Evolutionary conservation across 2,329 filamentous ascomycete genomes (phyloP).

Genomic region (Cercospora citrullina): DNA sequence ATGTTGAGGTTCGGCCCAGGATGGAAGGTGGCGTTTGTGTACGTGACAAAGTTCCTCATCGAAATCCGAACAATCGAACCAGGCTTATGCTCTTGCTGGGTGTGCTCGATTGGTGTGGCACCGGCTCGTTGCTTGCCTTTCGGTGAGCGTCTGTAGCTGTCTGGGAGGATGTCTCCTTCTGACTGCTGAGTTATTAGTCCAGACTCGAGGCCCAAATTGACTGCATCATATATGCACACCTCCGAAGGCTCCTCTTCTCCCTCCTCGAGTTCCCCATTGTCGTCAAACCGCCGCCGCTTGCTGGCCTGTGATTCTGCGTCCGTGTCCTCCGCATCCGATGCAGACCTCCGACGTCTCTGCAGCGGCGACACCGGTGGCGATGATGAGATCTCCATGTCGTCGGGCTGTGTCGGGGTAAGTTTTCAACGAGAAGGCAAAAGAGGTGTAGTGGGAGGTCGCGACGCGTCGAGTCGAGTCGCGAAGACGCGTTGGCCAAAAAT

Average conservation of each 20-base stretch:
- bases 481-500: slow-evolving; percentile 8
- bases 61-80: slow-evolving; percentile 88
- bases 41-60: slow-evolving; percentile 89
- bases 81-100: slow-evolving; percentile 53
- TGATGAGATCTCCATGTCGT: slow-evolving; percentile 12
- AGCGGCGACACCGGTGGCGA: slow-evolving; percentile 20
- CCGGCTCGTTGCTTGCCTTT: slow-evolving; percentile 26
- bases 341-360: slow-evolving; percentile 21
- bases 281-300: slow-evolving; percentile 22
- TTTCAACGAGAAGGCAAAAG: not conserved
- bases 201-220: not conserved
- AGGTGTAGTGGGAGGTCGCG: not conserved
- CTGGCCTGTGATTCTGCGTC: slow-evolving; percentile 10
- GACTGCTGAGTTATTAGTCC: slow-evolving; percentile 1
- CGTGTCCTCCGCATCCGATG: slow-evolving; percentile 12
- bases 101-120: slow-evolving; percentile 1
- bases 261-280: slow-evolving; percentile 14
- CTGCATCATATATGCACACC: not conserved
- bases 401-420: slow-evolving; percentile 1
- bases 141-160: slow-evolving; percentile 39
- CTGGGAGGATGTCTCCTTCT: slow-evolving; percentile 34
- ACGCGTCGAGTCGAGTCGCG: slow-evolving; percentile 13
- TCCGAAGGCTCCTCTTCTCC: slow-evolving; percentile 1
- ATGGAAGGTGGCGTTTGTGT: slow-evolving; percentile 85
- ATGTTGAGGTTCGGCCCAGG: slow-evolving; percentile 94